Evolutionary conservation across 257 asterid species (phyloP), one percentile per base, ranked within the genome.

Genomic region (Petrea volubilis): DNA sequence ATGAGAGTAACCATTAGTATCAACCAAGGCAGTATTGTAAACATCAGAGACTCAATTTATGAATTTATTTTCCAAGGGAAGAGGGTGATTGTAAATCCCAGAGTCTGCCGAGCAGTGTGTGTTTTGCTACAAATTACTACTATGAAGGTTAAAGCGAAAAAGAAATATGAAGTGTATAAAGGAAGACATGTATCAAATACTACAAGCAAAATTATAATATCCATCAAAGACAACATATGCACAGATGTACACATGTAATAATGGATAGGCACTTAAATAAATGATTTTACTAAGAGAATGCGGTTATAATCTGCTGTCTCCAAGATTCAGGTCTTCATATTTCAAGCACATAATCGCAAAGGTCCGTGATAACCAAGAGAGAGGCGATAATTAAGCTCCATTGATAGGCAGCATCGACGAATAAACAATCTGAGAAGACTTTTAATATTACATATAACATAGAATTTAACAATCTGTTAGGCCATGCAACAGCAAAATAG

Each of bases 61-160:
- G 23, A 62, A 40, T 41, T 13, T 5, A 40, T 15, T 62, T 6
- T 46, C n/a, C n/a, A n/a, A n/a, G n/a, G n/a, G n/a, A n/a, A n/a
- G n/a, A n/a, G n/a, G n/a, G n/a, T n/a, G n/a, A n/a, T n/a, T n/a
- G 23, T 46, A 15, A 46, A 17, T 3, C 52, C 21, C 9, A 46
- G 52, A 15, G 52, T 15, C 21, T 46, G 21, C 5, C 5, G 46
- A 46, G 21, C 52, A 46, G 52, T 14, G 52, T 46, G 7, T n/a
- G 20, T 46, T 62, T 62, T 62, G 53, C 46, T 46, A 53, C 43
- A 64, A 64, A 46, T 25, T 25, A 64, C 47, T 49, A 10, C 20
- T 29, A 44, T 46, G 20, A 44, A 64, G 57, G 38, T 47, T 46
- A 17, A 65, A 65, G 10, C 12, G 59, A 52, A 52, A 52, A 21